Percentiles rank a stretch among this genome's conserved stretches.
phyloP scores from a whole-genome alignment of 2,329 filamentous ascomycete genomes.

The Tolypocladium cylindrosporum region DNA sequence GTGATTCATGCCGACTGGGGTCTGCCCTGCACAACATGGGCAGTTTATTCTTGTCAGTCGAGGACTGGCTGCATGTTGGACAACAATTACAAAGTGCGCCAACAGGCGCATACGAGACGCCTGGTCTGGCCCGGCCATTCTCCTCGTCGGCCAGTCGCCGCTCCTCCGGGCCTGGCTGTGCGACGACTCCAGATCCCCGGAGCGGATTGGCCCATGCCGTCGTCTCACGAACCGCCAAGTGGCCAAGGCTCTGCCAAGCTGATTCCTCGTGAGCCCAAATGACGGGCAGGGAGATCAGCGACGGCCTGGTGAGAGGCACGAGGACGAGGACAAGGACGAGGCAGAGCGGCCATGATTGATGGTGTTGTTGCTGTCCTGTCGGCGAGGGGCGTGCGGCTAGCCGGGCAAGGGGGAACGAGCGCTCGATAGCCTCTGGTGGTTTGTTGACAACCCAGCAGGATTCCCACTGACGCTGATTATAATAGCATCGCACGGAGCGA shows the following conservation, averaged over 20 bases:
- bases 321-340: neutral
- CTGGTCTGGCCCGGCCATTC: neutral
- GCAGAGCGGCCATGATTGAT: neutral
- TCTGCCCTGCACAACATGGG: conserved; percentile 1
- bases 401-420: neutral
- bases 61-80: neutral
- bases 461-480: neutral
- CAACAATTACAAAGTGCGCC: neutral
- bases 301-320: neutral
- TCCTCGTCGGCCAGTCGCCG: neutral
- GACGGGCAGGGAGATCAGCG: neutral
- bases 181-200: neutral
- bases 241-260: neutral
- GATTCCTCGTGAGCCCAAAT: neutral
- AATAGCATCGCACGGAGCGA: neutral
- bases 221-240: conserved; percentile 3
- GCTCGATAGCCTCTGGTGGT: neutral
- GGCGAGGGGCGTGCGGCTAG: neutral
- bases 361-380: neutral
- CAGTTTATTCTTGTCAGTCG: neutral
- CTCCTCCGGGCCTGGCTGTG: neutral
- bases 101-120: neutral
- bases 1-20: conserved; percentile 4
- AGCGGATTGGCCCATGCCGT: neutral
- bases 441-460: neutral